Conservation (phyloP, 768 basidiomycete species). For the Phanerochaete carnosa region DNA sequence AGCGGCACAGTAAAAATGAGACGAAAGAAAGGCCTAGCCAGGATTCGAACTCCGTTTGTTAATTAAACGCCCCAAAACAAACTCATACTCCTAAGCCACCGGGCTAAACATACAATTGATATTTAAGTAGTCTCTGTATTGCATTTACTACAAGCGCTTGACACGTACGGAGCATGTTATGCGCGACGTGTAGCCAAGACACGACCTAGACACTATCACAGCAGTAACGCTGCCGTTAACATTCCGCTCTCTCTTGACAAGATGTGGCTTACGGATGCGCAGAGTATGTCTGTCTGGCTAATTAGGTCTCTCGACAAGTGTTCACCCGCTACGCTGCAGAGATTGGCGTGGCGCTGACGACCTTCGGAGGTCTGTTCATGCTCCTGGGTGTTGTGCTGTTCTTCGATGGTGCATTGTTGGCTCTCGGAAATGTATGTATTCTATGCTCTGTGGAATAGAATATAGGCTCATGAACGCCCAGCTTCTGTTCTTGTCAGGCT, state of each 20-base stretch:
- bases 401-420: slow-evolving; percentile 93
- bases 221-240: background rate
- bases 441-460: background rate
- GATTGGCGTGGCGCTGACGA: slow-evolving; percentile 95
- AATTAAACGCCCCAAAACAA: slow-evolving; percentile 48
- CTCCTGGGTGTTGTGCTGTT: slow-evolving; percentile 93
- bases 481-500: slow-evolving; percentile 92
- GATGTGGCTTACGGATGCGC: slow-evolving; percentile 69
- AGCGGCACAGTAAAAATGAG: background rate
- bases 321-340: slow-evolving; percentile 44
- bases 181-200: background rate
- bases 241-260: slow-evolving; percentile 2
- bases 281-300: slow-evolving; percentile 60
- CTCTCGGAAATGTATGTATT: slow-evolving; percentile 86
- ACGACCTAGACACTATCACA: background rate
- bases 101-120: slow-evolving; percentile 32
- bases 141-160: background rate
- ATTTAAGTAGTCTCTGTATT: background rate
- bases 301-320: background rate
- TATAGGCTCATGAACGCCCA: slow-evolving; percentile 28
- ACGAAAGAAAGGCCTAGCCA: slow-evolving; percentile 55
- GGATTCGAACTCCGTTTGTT: slow-evolving; percentile 65
- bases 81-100: slow-evolving; percentile 67
- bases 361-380: slow-evolving; percentile 95
- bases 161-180: background rate